Base-by-base conservation (phyloP, 2,329 filamentous ascomycete species). In the Nemania sp. region DNA sequence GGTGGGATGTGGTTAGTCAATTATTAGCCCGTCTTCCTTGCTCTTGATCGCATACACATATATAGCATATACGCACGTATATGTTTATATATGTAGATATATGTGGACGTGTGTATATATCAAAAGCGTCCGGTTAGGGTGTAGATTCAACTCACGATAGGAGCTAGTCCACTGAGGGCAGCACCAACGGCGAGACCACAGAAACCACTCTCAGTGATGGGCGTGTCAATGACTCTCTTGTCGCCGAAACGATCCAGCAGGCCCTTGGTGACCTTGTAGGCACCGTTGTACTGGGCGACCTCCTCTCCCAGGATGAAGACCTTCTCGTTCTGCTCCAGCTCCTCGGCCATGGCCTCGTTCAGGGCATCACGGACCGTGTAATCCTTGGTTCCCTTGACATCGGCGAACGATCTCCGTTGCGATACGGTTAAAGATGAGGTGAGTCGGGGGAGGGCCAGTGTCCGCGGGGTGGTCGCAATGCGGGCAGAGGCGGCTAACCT, bases 201-300 rank as follows among this genome's bases (percentile, higher is more conserved):
- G 86, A 99, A 99, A 77, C 96, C 96, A 77, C 92, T 94, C 85
- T 99, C 96, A 70, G 96, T 99, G 84, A 99, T 99, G 79, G 96
- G 96, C 73, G 92, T 97, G 83, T 99, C 96, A 79, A 99, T 99
- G 76, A 99, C 92, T 81, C 96, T 89, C 89, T 95, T 97, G 71
- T 97, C 94, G 77, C 96, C 96, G 81, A 99, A 99, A 77, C 95
- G 92, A 85, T 99, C 96, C 78, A 98, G 83, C 72, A 99, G 89
- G 75, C 96, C 96, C 87, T 97, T 98, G 78, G 96, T 99, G 80
- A 99, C 95, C 86, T 99, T 99, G 90, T 99, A 99, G 80, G 95
- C 95, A 87, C 96, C 96, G 83, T 99, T 99, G 87, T 99, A 99
- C 85, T 99, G 96, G 77, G 96, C 96, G 79, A 99, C 96, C 86